Conservation (phyloP, 306 rosid species). For the Castanea mollissima region DNA sequence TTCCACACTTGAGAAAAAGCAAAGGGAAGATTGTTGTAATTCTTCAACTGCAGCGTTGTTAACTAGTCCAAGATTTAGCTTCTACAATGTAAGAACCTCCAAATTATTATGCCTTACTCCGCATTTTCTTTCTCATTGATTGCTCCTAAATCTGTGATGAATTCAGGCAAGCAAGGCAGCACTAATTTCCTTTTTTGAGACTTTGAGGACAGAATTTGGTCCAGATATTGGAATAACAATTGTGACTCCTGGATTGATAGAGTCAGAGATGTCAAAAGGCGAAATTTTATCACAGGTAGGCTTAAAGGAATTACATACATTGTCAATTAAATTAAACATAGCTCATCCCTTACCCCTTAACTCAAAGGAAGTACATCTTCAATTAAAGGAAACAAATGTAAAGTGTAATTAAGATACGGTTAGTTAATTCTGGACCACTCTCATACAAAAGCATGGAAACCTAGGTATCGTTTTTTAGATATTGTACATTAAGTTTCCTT, state of each 20-base stretch:
- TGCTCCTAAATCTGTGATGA: not conserved
- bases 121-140: not conserved
- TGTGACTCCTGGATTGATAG: constrained; percentile 18
- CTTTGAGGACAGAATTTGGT: constrained; percentile 18
- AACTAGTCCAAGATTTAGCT: constrained; percentile 2
- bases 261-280: constrained; percentile 1
- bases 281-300: not conserved
- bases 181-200: constrained; percentile 17
- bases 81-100: constrained; percentile 11
- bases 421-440: no score
- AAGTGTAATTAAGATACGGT: no score
- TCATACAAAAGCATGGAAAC: no score
- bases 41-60: not conserved
- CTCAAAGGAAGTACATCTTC: no score
- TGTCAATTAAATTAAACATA: no score
- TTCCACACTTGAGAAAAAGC: constrained; percentile 16
- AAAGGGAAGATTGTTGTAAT: constrained; percentile 17
- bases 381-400: no score
- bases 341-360: no score
- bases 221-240: constrained; percentile 22
- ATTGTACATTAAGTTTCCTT: no score
- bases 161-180: constrained; percentile 34
- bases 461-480: no score
- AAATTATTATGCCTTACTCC: not conserved
- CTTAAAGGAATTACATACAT: no score